Percentiles rank a stretch among this genome's conserved stretches.
Conservation (phyloP, 495 filamentous ascomycete species). For the Annulohypoxylon bovei region DNA sequence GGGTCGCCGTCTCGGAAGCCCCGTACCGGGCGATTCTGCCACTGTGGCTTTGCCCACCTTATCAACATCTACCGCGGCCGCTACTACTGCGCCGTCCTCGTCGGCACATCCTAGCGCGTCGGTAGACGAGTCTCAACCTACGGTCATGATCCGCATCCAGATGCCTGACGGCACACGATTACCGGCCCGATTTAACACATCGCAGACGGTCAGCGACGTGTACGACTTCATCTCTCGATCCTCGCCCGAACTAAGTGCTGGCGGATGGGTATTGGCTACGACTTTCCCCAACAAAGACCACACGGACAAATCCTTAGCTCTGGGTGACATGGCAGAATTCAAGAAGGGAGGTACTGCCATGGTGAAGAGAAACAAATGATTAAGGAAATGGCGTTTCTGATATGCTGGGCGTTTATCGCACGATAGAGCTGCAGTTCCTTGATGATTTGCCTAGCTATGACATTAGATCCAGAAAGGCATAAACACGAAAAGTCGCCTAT, state of each 20-base stretch:
- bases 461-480: conserved; percentile 13
- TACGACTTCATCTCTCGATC: conserved; percentile 83
- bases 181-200: conserved; percentile 89
- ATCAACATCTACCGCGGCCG: conserved; percentile 54
- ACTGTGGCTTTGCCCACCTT: conserved; percentile 46
- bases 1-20: conserved; percentile 90
- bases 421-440: conserved; percentile 20
- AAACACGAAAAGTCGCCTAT: conserved; percentile 17
- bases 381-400: not conserved
- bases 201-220: conserved; percentile 89
- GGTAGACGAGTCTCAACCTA: conserved; percentile 81
- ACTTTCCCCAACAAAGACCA: conserved; percentile 97
- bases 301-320: conserved; percentile 70
- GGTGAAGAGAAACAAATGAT: conserved; percentile 66
- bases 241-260: conserved; percentile 64
- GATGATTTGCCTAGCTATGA: not conserved
- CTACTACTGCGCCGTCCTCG: conserved; percentile 55
- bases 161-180: conserved; percentile 90
- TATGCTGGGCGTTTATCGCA: not conserved
- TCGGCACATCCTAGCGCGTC: conserved; percentile 56
- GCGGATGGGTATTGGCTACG: conserved; percentile 86
- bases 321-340: conserved; percentile 85
- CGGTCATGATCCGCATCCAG: conserved; percentile 83
- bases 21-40: conserved; percentile 73
- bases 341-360: conserved; percentile 83